Base-by-base conservation (phyloP, 305 asterid genomes). In the Caryopteris hybrid region DNA sequence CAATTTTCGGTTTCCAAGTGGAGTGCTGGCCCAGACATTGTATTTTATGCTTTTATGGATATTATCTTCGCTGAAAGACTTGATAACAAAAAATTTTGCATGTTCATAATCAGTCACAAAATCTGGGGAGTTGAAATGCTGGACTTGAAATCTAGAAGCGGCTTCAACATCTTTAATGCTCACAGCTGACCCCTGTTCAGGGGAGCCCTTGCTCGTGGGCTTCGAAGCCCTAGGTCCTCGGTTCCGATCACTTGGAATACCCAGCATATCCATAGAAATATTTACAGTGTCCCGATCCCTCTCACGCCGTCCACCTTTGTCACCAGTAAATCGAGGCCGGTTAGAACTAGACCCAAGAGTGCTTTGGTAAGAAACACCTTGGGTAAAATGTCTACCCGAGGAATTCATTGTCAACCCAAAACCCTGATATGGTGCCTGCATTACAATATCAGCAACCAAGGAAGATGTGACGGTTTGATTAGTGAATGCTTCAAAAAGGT, bases 1-100 rank as follows among this genome's bases (percentile, higher is more conserved):
- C 53, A 94, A 86, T 65, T 94, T 94, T 69, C 92, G 80, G 83
- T 94, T 94, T 64, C 99, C 99, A 64, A 87, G 96, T 17, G 96
- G 88, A 8, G 99, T 94, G 84, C 99, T 94, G 63, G 99, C 91
- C 99, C 99, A 94, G 64, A 89, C 86, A 52, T 75, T 80, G 76
- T 94, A 94, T 70, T 94, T 94, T 54, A 94, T 89, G 76, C 99
- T 94, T 79, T 85, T 91, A 76, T 94, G 99, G 78, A 94, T 83
- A 75, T 94, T 94, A 76, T 94, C 99, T 78, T 94, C 99, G 45
- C 96, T 94, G 82, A 94, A 94, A 74, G 99, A 94, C 83, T 94
- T 94, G 20, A 94, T 94, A 50, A 94, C 97, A 65, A 89, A 91
- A 70, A 94, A 91, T 59, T 88, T 94, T 33, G 97, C 96, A 38